Evolutionary conservation across 2,329 filamentous ascomycete species (phyloP), one percentile per base, ranked within the genome.

Genomic region (Aureobasidium melanogenum): DNA sequence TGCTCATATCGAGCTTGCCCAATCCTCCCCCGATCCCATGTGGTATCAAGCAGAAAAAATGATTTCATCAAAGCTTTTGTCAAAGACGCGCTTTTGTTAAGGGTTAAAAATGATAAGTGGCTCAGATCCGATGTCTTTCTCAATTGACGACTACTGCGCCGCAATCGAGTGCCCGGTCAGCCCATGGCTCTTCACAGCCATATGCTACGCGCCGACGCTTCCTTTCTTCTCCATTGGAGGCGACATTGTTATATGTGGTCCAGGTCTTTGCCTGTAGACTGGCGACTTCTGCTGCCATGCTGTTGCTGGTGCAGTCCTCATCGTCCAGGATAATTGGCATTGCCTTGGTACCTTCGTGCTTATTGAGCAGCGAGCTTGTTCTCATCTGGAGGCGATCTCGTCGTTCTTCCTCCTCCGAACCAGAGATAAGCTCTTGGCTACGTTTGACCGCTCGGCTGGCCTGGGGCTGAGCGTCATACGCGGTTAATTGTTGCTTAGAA

Each of bases 391-490:
- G 38, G 2, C 38, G 6, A 7, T 4, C 32, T 39, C 47, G 22
- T n/a, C 48, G 47, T 26, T 52, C 24, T 15, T 32, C 26, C 26
- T 51, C 57, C 12, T 52, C 48, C 12, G 47, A 60, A 14, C 43
- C 48, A 36, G 43, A 34, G 2, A 51, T 52, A 8, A 34, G 36
- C 14, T 34, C 43, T 9, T 19, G 39, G 43, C 46, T 52, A 48
- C 57, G 57, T 36, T 60, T 61, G 46, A 47, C 59, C 59, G 48
- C 38, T 61, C 59, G 38, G 59, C 59, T 61, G 59, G 59, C 59
- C 59, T 30, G 48, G 32, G 59, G 48, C 59, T 61, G 59, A 61
- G 59, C 59, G 47, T 61, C 59, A 52, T 61, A 38, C 39, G 59
- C 48, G 59, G 48, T 52, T 19, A 26, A 52, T 28, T 22, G 46